Evolutionary conservation across 306 rosid genomes (phyloP).

Genomic region (Carpinus viminea): DNA sequence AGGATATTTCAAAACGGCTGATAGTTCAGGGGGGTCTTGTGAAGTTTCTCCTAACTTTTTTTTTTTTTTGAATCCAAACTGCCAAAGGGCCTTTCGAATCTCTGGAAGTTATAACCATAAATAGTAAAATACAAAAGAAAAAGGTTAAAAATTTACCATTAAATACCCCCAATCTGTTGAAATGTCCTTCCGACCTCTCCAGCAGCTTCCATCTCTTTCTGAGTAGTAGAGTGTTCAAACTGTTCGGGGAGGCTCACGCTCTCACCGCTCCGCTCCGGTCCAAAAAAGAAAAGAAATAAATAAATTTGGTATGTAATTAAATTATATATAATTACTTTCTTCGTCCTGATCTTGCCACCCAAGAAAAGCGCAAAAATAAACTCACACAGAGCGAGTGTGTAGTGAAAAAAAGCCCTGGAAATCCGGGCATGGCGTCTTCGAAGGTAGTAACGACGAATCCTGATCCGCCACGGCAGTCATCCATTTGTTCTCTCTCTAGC

Average conservation of each 20-base stretch:
- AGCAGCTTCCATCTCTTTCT: background rate
- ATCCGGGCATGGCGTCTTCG: slow-evolving; percentile 70
- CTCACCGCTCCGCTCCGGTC: background rate
- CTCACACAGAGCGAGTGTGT: background rate
- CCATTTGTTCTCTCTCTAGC: slow-evolving; percentile 59
- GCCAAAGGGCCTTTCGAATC: too few relatives aligned
- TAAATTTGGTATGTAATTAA: background rate
- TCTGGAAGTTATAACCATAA: too few relatives aligned
- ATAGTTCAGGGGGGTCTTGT: too few relatives aligned
- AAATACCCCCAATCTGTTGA: too few relatives aligned
- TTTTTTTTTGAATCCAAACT: too few relatives aligned
- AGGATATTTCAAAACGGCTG: too few relatives aligned
- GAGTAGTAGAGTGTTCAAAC: background rate
- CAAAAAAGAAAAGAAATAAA: background rate
- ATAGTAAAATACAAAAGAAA: too few relatives aligned
- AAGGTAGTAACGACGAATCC: slow-evolving; percentile 68
- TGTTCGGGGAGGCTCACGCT: background rate
- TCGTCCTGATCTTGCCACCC: background rate
- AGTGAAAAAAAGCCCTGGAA: slow-evolving; percentile 29
- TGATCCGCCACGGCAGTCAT: slow-evolving; percentile 79
- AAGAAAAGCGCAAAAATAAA: background rate
- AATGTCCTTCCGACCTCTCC: too few relatives aligned
- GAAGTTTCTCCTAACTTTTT: too few relatives aligned
- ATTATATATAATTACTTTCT: background rate
- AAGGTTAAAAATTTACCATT: too few relatives aligned